Conservation (phyloP, 1,139 yeast species). For the Spathaspora sp. region DNA sequence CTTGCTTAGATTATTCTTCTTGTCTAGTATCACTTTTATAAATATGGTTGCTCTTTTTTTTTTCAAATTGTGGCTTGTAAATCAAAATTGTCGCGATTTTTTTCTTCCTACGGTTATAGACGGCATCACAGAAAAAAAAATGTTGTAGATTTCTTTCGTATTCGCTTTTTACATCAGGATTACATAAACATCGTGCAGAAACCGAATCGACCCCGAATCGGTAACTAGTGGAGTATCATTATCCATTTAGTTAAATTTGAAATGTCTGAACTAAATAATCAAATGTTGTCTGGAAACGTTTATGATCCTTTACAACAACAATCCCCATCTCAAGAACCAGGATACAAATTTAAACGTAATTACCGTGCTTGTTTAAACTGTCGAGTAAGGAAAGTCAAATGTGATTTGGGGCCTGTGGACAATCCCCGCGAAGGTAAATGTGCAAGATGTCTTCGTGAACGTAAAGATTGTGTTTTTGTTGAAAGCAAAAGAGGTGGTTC, state of each 20-base stretch:
- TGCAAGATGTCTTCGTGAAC: slow-evolving; percentile 76
- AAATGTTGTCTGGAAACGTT: neutral
- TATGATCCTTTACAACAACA: slow-evolving; percentile 1
- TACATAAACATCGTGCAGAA: no score
- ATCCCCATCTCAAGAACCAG: neutral
- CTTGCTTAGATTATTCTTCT: neutral
- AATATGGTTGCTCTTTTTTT: neutral
- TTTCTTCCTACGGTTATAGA: slow-evolving; percentile 4
- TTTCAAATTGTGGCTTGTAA: neutral
- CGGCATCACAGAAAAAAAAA: slow-evolving; percentile 4
- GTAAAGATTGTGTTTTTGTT: slow-evolving; percentile 77
- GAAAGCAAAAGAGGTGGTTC: slow-evolving; percentile 61
- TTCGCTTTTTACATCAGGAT: neutral
- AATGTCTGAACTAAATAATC: neutral
- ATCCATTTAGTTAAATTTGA: neutral
- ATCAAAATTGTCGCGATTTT: neutral
- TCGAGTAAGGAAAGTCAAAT: slow-evolving; percentile 76
- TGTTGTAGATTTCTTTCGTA: neutral
- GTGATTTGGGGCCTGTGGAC: slow-evolving; percentile 78
- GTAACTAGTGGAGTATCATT: neutral
- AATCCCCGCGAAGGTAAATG: slow-evolving; percentile 82
- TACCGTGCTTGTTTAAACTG: slow-evolving; percentile 86
- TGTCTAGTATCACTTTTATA: neutral
- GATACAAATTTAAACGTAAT: slow-evolving; percentile 49
- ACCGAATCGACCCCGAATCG: neutral